Evolutionary conservation across 495 filamentous ascomycete genomes (phyloP), one percentile per base, ranked within the genome.

Genomic region (Hyaloscypha finlandica): DNA sequence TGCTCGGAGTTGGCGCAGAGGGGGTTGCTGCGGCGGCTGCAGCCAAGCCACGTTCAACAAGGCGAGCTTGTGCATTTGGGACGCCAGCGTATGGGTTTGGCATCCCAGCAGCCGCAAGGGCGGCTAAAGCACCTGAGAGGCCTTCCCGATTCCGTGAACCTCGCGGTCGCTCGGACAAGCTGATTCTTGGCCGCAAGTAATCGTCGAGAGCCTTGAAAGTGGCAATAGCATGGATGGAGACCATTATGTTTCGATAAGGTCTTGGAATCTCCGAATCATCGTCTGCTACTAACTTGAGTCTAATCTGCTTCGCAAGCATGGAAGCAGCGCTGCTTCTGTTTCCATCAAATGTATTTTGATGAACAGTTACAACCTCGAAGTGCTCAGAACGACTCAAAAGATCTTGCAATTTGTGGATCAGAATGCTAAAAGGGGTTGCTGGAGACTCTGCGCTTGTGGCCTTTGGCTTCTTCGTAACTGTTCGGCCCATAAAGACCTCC

Each of bases 131-230:
- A 79, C 87, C 76, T 45, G 86, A 82, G 55, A 92, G 77, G 8
- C 85, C 84, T 45, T 96, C 93, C 29, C 92, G 82, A 56, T 79
- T 79, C 67, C 90, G 84, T 31, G 88, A 83, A 9, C 80, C 82
- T 60, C 89, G 85, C 30, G 95, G 91, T 19, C 93, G 87, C 67
- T 98, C 94, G 0, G 91, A 87, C 25, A 96, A 71, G 70, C 82
- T 92, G 63, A 99, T 97, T 62, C 94, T 83, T 3, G 96, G 95
- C 61, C 94, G 88, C 53, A 99, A 81, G 78, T 97, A 99, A 75
- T 99, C 96, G 73, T 98, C 95, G 33, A 99, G 79, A 2, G 95
- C 90, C 74, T 98, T 98, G 78, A 99, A 97, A 0, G 93, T 97
- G 9, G 96, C 94, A 75, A 99, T 98, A 33, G 96, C 96, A 77